A percentile compares a stretch with the other conserved stretches of the same genome.
Evolutionary conservation across 805 yeast species (phyloP).

Genomic region (Pichia californica): DNA sequence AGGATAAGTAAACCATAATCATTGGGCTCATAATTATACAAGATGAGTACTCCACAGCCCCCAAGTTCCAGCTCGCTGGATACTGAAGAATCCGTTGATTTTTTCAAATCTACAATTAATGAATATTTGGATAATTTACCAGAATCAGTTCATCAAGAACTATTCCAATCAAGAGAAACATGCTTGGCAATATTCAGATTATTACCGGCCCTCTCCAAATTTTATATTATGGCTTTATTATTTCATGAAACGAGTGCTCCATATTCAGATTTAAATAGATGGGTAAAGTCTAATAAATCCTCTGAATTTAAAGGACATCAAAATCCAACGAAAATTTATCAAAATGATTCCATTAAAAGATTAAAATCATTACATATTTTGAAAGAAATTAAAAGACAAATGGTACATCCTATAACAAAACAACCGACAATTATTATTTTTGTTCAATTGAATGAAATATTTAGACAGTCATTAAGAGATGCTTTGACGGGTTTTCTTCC

Average conservation of each 20-base stretch:
- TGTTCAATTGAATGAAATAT: conserved; percentile 59
- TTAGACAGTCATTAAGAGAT: conserved; percentile 66
- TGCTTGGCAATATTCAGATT: conserved; percentile 89
- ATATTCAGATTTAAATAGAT: conserved; percentile 58
- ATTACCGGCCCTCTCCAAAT: conserved; percentile 83
- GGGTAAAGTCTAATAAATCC: conserved; percentile 41
- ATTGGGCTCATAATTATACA: not conserved
- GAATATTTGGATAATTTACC: conserved; percentile 89
- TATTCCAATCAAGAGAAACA: conserved; percentile 87
- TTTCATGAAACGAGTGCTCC: conserved; percentile 72
- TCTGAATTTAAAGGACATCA: conserved; percentile 14
- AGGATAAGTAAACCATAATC: too few species aligned
- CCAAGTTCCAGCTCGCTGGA: not conserved
- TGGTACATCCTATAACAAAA: conserved; percentile 31
- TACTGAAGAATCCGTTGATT: conserved; percentile 12
- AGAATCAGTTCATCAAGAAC: conserved; percentile 71
- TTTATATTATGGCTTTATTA: conserved; percentile 79
- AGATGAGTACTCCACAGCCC: conserved; percentile 5
- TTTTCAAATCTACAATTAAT: conserved; percentile 68
- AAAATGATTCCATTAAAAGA: conserved; percentile 73
- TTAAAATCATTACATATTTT: conserved; percentile 71
- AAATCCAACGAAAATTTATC: conserved; percentile 37
- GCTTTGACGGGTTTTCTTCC: conserved; percentile 65
- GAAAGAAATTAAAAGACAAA: conserved; percentile 40
- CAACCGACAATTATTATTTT: conserved; percentile 27